Conservation (phyloP, 1,284 basidiomycete genomes). For the Tremellales sp. region DNA sequence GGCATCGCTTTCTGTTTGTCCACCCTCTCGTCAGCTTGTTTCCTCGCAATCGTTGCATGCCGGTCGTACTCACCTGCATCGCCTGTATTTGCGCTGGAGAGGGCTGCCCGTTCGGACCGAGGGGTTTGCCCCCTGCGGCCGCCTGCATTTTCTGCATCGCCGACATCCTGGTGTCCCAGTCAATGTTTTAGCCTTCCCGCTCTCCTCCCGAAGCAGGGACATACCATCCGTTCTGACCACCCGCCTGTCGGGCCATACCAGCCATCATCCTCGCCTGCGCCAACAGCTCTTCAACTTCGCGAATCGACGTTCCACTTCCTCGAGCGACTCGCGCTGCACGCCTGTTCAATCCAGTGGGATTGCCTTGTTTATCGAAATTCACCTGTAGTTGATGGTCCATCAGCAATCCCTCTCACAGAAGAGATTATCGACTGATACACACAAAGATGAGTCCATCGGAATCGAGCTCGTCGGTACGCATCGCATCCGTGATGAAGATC, state of each 20-base stretch:
- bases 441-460: conserved; percentile 90
- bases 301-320: conserved; percentile 91
- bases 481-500: conserved; percentile 98
- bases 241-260: conserved; percentile 94
- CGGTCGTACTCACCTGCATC: conserved; percentile 78
- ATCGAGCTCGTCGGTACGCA: conserved; percentile 89
- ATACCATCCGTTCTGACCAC: conserved; percentile 89
- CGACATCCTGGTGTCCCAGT: conserved; percentile 58
- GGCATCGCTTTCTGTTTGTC: conserved; percentile 71
- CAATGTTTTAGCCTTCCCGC: not conserved
- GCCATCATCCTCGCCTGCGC: conserved; percentile 97
- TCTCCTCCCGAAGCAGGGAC: conserved; percentile 24
- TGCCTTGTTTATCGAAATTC: conserved; percentile 73
- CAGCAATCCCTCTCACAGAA: not conserved
- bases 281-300: conserved; percentile 93
- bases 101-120: conserved; percentile 79
- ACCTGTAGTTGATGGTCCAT: conserved; percentile 25
- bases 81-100: conserved; percentile 87
- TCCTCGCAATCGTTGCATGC: too few species aligned
- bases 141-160: conserved; percentile 87
- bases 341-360: conserved; percentile 76
- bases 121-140: conserved; percentile 75
- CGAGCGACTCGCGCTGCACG: conserved; percentile 83
- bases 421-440: conserved; percentile 23
- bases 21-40: not conserved